phyloP scores from a whole-genome alignment of 139 green algal species.

The Spirogloea muscicola region DNA sequence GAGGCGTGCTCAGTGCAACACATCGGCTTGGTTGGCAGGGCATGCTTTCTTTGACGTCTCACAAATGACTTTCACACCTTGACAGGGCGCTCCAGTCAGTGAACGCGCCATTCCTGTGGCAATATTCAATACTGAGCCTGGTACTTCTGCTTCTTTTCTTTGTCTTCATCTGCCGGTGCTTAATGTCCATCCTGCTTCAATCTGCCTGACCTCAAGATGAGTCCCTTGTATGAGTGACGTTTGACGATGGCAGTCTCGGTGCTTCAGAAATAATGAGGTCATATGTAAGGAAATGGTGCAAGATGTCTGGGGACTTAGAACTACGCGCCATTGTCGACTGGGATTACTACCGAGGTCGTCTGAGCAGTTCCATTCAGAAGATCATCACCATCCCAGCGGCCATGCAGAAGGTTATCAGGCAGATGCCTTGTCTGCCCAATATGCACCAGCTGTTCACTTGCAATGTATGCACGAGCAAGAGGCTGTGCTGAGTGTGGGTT shows the following conservation, averaged over 20 bases:
- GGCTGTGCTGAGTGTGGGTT: no score
- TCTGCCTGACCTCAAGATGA: not conserved
- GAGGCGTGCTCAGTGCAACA: no score
- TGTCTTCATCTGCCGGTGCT: not conserved
- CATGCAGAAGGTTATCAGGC: constrained; percentile 85
- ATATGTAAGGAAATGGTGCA: constrained; percentile 86
- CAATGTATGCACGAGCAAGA: no score
- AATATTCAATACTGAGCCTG: constrained; percentile 85
- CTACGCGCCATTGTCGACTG: constrained; percentile 88
- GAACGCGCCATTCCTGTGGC: constrained; percentile 87
- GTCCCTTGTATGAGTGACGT: not conserved
- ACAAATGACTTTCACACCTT: no score
- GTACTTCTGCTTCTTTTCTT: not conserved
- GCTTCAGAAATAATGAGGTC: constrained; percentile 64
- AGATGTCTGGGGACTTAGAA: constrained; percentile 39
- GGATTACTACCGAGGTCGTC: constrained; percentile 91
- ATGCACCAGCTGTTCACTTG: no score
- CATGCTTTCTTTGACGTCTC: no score
- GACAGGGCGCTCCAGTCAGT: constrained; percentile 65
- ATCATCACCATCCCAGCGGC: constrained; percentile 98
- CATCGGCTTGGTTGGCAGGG: no score
- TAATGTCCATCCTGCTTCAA: not conserved
- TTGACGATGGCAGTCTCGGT: not conserved
- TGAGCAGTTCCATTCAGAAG: constrained; percentile 92
- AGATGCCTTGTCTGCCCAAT: no score